Conservation (phyloP, 441 rosid genomes). For the Rhodomyrtus psidioides region DNA sequence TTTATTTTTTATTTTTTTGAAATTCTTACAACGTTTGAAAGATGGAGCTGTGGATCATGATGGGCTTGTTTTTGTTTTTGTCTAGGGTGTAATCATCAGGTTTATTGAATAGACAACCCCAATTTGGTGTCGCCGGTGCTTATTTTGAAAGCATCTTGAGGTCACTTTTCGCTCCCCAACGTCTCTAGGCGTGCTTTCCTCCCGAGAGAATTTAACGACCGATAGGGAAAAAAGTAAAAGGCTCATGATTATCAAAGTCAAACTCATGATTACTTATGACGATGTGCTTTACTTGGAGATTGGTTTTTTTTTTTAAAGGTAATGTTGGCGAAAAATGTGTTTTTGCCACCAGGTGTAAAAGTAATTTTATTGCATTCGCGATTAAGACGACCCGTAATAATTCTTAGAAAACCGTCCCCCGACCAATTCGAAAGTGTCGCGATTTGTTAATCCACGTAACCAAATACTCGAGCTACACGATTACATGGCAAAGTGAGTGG, state of each 20-base stretch:
- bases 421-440: background rate
- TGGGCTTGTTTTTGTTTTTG: no score
- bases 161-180: background rate
- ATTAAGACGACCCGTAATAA: background rate
- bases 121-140: background rate
- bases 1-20: no score
- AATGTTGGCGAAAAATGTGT: background rate
- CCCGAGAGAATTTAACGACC: background rate
- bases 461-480: no score
- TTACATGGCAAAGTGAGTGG: no score
- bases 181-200: background rate
- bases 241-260: background rate
- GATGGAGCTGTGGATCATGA: no score
- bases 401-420: fast-evolving
- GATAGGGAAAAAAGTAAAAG: background rate
- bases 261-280: background rate
- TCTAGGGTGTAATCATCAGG: no score
- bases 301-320: background rate
- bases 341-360: background rate
- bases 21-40: no score
- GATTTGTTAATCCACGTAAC: background rate
- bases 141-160: background rate
- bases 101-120: background rate
- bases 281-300: background rate
- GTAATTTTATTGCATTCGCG: no score